Evolutionary conservation across 805 yeast species (phyloP), one percentile per base, ranked within the genome.

Genomic region (Jamesozyma piceae): DNA sequence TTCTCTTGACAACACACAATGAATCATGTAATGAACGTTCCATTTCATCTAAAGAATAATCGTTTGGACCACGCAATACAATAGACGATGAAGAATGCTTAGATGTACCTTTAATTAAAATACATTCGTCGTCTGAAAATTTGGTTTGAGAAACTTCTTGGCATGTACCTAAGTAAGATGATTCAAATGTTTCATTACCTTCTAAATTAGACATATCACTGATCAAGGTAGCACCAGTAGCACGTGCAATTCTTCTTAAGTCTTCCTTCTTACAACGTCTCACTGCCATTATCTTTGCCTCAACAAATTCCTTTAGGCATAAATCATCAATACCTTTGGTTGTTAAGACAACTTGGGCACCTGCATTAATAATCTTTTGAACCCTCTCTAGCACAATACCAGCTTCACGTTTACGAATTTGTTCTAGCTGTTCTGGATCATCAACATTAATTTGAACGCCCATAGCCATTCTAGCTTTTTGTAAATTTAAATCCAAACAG

Each of bases 261-360:
- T 92, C 99, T 66, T 92, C 98, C 62, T 87, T 88, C 66, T 87
- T 87, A 72, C 97, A 88, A 54, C 99, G 78, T 70, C 99, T 82
- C 38, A 92, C 96, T 19, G 92, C 97, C 87, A 88, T 85, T 37
- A 86, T 88, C 30, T 87, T 86, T 36, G 85, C 81, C 65, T 88
- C 96, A 39, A 88, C 89, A 64, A 88, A 88, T 62, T 82, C 87
- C 67, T 88, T 88, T 57, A 88, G 71, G 60, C 95, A 86, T 64
- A 88, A 73, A 62, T 89, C 96, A 63, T 88, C 97, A 51, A 88
- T 88, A 50, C 96, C 97, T 67, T 89, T 88, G 22, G 97, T 88
- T 37, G 97, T 88, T 48, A 88, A 69, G 24, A 88, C 84, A 39
- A 88, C 96, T 56, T 89, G 88, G 43, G 97, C 96, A 49, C 97